Evolutionary conservation across 768 basidiomycete species (phyloP).

Genomic region (Kwoniella sp.): DNA sequence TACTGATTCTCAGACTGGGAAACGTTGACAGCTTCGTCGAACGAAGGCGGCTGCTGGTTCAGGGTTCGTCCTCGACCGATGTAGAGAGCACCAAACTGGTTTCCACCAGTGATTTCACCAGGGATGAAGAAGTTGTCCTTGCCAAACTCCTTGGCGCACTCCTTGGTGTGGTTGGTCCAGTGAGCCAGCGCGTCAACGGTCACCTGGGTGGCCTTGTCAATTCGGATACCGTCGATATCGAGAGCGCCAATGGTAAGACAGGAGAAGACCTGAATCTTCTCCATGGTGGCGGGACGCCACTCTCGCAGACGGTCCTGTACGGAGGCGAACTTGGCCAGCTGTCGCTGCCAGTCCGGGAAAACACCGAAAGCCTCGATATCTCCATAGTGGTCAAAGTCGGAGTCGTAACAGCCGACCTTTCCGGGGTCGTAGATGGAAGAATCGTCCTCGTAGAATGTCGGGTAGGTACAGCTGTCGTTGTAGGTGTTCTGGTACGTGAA

Average conservation of each 20-base stretch:
- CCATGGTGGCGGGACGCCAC: conserved; percentile 76
- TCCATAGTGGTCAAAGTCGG: conserved; percentile 91
- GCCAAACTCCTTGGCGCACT: conserved; percentile 65
- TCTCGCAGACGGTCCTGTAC: conserved; percentile 94
- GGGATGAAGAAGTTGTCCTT: conserved; percentile 87
- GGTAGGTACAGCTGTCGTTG: conserved; percentile 70
- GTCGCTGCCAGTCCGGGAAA: conserved; percentile 67
- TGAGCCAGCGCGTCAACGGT: conserved; percentile 72
- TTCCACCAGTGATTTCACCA: conserved; percentile 91
- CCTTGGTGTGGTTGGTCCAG: conserved; percentile 70
- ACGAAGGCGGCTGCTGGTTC: conserved; percentile 60
- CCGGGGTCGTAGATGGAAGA: conserved; percentile 60
- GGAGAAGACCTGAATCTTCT: conserved; percentile 69
- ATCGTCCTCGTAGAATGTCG: conserved; percentile 74
- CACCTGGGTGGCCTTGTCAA: conserved; percentile 91
- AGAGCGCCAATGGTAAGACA: conserved; percentile 83
- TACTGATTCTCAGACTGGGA: conserved; percentile 63
- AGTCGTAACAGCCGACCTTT: conserved; percentile 68
- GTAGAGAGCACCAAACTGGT: conserved; percentile 82
- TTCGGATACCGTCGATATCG: conserved; percentile 88
- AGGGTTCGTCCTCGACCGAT: conserved; percentile 84
- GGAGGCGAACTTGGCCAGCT: conserved; percentile 89
- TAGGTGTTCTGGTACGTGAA: conserved; percentile 68
- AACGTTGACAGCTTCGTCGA: conserved; percentile 64
- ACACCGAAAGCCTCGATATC: conserved; percentile 98